Evolutionary conservation across 306 rosid genomes (phyloP).

Genomic region (Prunus armeniaca): DNA sequence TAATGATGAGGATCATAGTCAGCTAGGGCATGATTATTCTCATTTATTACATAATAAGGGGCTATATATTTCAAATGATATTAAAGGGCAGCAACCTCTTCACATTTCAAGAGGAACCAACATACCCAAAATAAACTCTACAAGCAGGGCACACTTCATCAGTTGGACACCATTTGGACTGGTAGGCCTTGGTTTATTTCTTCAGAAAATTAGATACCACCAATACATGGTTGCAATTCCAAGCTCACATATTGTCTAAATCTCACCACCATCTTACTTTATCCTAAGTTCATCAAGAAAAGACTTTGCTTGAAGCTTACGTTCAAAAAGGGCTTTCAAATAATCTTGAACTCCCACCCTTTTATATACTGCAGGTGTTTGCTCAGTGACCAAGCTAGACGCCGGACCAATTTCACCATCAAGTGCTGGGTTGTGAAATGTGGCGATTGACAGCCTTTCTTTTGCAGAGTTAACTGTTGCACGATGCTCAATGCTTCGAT

Average conservation of each 20-base stretch:
- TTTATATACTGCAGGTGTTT: constrained; percentile 18
- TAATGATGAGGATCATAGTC: too few species aligned
- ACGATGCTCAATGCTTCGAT: constrained; percentile 32
- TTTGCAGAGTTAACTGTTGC: constrained; percentile 19
- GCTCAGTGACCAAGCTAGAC: constrained; percentile 19
- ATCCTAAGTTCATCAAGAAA: constrained; percentile 5
- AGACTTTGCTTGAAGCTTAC: constrained; percentile 21
- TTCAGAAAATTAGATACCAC: too few species aligned
- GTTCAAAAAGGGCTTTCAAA: background rate
- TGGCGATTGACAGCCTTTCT: constrained; percentile 31
- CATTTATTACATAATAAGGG: too few species aligned
- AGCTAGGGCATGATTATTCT: too few species aligned
- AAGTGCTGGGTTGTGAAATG: constrained; percentile 11
- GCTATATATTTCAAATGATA: too few species aligned
- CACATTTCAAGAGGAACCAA: constrained; percentile 16
- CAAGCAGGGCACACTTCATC: too few species aligned
- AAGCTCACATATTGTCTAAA: too few species aligned
- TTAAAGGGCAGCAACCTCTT: constrained; percentile 43
- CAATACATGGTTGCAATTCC: too few species aligned
- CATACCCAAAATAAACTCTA: too few species aligned
- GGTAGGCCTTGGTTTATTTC: too few species aligned
- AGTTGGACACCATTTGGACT: too few species aligned
- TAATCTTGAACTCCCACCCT: constrained; percentile 7
- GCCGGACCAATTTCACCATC: constrained; percentile 20
- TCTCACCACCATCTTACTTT: background rate